Evolutionary conservation across 1,139 yeast genomes (phyloP), one percentile per base, ranked within the genome.

Genomic region (Suhomyces chickasaworum): DNA sequence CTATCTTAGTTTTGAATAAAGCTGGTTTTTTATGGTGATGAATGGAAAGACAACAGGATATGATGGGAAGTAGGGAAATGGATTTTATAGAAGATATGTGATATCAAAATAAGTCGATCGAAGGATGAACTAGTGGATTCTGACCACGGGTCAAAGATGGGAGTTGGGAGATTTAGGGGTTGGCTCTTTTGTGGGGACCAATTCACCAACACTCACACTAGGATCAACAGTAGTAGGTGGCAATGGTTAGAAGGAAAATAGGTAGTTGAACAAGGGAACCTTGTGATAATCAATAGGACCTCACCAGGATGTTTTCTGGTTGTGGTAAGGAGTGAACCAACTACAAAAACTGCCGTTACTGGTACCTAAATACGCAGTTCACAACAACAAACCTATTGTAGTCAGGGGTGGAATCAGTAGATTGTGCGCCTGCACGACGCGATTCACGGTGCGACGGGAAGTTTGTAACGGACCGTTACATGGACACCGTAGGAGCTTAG

Each of bases 361-460:
- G 27, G 16, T n/a, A 37, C 17, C 38, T 40, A 40, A 32, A 40
- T 40, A 40, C 27, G 43, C 43, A 40, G 37, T 25, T 34, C 18
- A 39, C 42, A 39, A 39, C 42, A 40, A 34, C 31, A 17, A 40
- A 22, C 16, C 36, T 31, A 37, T 37, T 37, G 39, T 38, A 34
- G 38, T 33, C 34, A 34, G 43, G 43, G 43, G 38, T 40, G 42
- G 34, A 34, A 30, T 25, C 39, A 16, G 30, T 35, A 35, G 32
- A 25, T 39, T 31, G 41, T 16, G 41, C 20, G 7, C 36, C 20
- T 34, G 30, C 41, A 39, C 41, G 41, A 39, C 41, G 27, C 41
- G 37, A 35, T 13, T 35, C 37, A 35, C 29, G 37, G 37, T n/a
- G 37, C 16, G 36, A 18, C 16, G 27, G 21, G 37, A 13, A 33